Base-by-base conservation (phyloP, 208 protist species). In the Wallacemonas sp. region DNA sequence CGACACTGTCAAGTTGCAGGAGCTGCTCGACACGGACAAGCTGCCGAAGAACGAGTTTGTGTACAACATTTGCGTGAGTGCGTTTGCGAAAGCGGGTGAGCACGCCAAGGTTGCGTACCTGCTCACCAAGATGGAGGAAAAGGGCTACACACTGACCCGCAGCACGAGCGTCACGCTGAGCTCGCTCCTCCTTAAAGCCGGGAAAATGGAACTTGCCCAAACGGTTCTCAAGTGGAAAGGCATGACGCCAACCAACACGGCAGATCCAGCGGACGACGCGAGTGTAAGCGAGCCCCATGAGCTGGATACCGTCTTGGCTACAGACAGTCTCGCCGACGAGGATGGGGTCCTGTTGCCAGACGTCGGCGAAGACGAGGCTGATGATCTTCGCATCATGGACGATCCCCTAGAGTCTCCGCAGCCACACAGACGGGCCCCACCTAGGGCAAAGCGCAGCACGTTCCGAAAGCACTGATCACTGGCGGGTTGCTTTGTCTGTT, bases 161-260 rank as follows among this genome's bases (percentile, higher is more conserved):
- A 90, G 75, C 72, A 93, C 91, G n/a, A 92, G 85, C 61, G 74
- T 96, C 4, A 84, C 80, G n/a, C 72, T 96, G 12, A 96, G 91
- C 51, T 86, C 86, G 34, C 72, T 96, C 45, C 70, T 96, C n/a
- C 72, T 96, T 17, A 96, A 94, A 65, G 85, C 88, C 0, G 91
- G 91, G 1, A 96, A 93, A 64, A 27, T 89, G 31, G 84, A 96
- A 62, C 67, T 96, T 39, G 91, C 91, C 31, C 88, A 94, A 60
- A 87, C 79, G 15, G 88, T 96, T 33, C 77, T 96, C 17, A 86
- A 84, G 66, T 93, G 85, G 85, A 95, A 93, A 51, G 84, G 84
- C n/a, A 61, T 82, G 12, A 41, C 72, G 0, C 67, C 74, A 2
- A 34, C 55, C 1, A 54, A 67, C 6, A 31, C 4, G 46, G 11